Evolutionary conservation across 2,329 filamentous ascomycete species (phyloP).

Genomic region (Metarhizium anisopliae): DNA sequence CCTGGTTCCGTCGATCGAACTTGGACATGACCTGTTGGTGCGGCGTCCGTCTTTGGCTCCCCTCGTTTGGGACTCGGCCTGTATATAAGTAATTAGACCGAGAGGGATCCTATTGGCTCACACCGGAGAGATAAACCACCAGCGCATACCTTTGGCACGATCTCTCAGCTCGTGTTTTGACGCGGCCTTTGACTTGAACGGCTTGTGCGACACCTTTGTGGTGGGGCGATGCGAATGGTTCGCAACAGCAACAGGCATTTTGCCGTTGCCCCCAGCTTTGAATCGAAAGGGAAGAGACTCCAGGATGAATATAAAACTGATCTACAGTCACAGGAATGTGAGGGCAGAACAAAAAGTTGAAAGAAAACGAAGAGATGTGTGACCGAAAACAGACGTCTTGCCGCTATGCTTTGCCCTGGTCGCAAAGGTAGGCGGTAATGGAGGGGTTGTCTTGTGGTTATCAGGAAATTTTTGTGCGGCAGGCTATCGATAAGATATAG

Average conservation of each 20-base stretch:
- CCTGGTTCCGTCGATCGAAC: slow-evolving; percentile 88
- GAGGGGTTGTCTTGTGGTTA: slow-evolving; percentile 25
- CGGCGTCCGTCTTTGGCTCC: slow-evolving; percentile 71
- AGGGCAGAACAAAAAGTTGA: neutral
- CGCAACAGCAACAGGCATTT: slow-evolving; percentile 63
- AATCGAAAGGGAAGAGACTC: slow-evolving; percentile 76
- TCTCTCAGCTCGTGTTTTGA: slow-evolving; percentile 84
- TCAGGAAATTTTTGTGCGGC: slow-evolving; percentile 29
- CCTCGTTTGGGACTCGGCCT: slow-evolving; percentile 74
- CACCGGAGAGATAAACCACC: neutral
- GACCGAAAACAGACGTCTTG: neutral
- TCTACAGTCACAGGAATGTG: neutral
- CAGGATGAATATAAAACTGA: slow-evolving; percentile 36
- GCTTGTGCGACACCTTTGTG: slow-evolving; percentile 80
- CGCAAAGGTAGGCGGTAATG: slow-evolving; percentile 17
- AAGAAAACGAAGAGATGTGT: neutral
- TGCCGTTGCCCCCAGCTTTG: slow-evolving; percentile 67
- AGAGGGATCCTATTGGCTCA: too few relatives aligned
- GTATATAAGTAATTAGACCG: neutral
- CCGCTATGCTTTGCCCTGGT: neutral
- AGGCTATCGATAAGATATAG: slow-evolving; percentile 24
- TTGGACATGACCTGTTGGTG: slow-evolving; percentile 98
- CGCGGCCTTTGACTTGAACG: slow-evolving; percentile 86
- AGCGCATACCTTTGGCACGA: slow-evolving; percentile 61
- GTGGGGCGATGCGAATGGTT: slow-evolving; percentile 83